A percentile compares a stretch with the other conserved stretches of the same genome.
phyloP scores from a whole-genome alignment of 1,284 basidiomycete genomes.

The Leccinum ponderosum region DNA sequence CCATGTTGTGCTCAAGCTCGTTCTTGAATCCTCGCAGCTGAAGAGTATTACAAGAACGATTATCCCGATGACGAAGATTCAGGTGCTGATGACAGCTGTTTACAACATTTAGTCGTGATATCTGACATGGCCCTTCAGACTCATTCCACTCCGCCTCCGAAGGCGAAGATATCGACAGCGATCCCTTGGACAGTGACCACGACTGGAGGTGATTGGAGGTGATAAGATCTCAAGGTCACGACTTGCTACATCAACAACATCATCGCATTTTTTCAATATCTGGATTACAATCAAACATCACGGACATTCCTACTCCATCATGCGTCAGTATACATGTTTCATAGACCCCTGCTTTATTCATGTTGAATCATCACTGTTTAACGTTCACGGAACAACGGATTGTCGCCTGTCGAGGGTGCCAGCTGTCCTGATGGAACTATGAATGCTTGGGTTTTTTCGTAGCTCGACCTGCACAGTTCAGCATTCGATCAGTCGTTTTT shows the following conservation, averaged over 20 bases:
- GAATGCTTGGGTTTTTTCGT: constrained; percentile 14
- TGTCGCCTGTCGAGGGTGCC: background rate
- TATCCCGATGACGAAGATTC: constrained; percentile 73
- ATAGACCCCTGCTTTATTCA: constrained; percentile 6
- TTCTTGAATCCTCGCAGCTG: constrained; percentile 45
- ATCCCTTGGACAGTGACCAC: constrained; percentile 23
- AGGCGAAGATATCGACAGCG: constrained; percentile 19
- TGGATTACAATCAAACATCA: constrained; percentile 24
- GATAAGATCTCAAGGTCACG: background rate
- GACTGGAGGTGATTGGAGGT: constrained; percentile 30
- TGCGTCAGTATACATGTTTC: constrained; percentile 20
- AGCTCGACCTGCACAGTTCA: constrained; percentile 26
- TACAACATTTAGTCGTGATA: background rate
- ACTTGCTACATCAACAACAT: constrained; percentile 15
- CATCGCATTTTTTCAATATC: constrained; percentile 20
- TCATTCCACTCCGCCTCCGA: constrained; percentile 30
- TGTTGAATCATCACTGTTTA: constrained; percentile 5
- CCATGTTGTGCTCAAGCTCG: constrained; percentile 1
- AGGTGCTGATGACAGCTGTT: constrained; percentile 45
- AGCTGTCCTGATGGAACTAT: constrained; percentile 1
- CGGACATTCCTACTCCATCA: constrained; percentile 18
- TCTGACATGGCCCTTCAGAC: constrained; percentile 17
- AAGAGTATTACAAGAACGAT: constrained; percentile 80
- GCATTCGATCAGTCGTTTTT: background rate
- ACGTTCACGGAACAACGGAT: constrained; percentile 2